A percentile compares a stretch with the other conserved stretches of the same genome.
These are phyloP conservation scores for Trifolium pratense DNA, from an alignment of 306 rosid genomes.

Conservation along the genomic window DNA sequence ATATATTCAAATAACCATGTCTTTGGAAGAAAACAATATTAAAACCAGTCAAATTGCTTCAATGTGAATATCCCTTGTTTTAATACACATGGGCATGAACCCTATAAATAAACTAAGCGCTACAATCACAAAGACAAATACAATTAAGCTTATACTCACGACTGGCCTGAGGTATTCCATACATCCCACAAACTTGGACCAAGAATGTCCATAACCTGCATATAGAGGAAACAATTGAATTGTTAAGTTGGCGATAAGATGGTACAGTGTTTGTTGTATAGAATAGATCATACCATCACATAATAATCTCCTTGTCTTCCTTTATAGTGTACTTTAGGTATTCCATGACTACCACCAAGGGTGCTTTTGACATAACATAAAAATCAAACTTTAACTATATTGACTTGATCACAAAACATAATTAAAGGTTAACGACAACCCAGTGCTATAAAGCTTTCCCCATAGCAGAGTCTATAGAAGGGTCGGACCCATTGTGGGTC, in stretches of 20 bases:
- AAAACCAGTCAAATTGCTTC: slow-evolving; percentile 22
- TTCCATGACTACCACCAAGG: slow-evolving; percentile 99
- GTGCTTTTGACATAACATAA: slow-evolving; percentile 59
- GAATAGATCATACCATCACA: slow-evolving; percentile 74
- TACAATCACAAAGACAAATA: slow-evolving; percentile 24
- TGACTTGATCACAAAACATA: background rate
- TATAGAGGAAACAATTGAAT: slow-evolving; percentile 27
- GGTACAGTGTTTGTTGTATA: slow-evolving; percentile 2
- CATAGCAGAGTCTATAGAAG: background rate
- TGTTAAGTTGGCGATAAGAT: slow-evolving; percentile 17
- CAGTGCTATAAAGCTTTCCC: background rate
- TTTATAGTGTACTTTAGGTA: slow-evolving; percentile 93
- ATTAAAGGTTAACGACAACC: background rate
- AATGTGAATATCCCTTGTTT: slow-evolving; percentile 19
- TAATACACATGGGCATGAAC: slow-evolving; percentile 2
- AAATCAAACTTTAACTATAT: slow-evolving; percentile 19
- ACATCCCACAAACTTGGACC: slow-evolving; percentile 99
- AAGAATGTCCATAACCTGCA: slow-evolving; percentile 98
- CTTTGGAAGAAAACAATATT: background rate
- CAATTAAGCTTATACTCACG: slow-evolving; percentile 62
- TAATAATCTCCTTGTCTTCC: slow-evolving; percentile 97
- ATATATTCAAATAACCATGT: background rate
- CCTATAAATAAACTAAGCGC: slow-evolving; percentile 8
- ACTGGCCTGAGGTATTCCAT: slow-evolving; percentile 93
- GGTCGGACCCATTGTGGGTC: slow-evolving; percentile 17